Evolutionary conservation across 2,329 filamentous ascomycete genomes (phyloP).

Genomic region (Plenodomus tracheiphilus): DNA sequence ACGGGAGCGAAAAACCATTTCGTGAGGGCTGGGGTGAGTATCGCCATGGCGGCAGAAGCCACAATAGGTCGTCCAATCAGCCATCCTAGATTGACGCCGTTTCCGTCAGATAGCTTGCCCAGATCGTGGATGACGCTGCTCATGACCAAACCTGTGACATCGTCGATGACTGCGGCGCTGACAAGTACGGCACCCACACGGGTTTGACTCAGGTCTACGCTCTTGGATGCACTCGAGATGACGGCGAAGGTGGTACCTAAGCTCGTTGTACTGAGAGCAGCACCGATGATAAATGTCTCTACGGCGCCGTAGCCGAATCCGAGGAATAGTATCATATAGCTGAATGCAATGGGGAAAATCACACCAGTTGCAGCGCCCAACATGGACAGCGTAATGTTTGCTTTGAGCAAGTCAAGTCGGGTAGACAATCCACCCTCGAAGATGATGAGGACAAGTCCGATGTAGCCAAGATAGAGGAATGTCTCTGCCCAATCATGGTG

Average conservation of each 20-base stretch:
- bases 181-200: conserved; percentile 51
- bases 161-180: conserved; percentile 53
- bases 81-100: conserved; percentile 21
- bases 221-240: conserved; percentile 35
- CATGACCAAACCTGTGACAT: conserved; percentile 52
- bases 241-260: conserved; percentile 42
- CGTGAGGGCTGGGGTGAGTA: conserved; percentile 27
- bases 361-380: conserved; percentile 51
- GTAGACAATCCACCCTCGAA: conserved; percentile 56
- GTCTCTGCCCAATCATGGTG: conserved; percentile 16
- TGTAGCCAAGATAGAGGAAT: conserved; percentile 53
- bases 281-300: conserved; percentile 35
- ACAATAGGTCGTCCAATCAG: conserved; percentile 33
- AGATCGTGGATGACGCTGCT: conserved; percentile 38
- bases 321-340: conserved; percentile 45
- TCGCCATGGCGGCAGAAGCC: conserved; percentile 23
- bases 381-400: conserved; percentile 50
- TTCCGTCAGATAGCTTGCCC: conserved; percentile 16
- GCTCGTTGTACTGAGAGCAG: conserved; percentile 30
- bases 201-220: conserved; percentile 49
- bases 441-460: conserved; percentile 56
- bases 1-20: conserved; percentile 44
- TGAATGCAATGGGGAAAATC: conserved; percentile 47
- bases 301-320: conserved; percentile 48
- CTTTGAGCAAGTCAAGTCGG: conserved; percentile 51